phyloP scores from a whole-genome alignment of 2,329 filamentous ascomycete genomes.

The Penicillium sp. region DNA sequence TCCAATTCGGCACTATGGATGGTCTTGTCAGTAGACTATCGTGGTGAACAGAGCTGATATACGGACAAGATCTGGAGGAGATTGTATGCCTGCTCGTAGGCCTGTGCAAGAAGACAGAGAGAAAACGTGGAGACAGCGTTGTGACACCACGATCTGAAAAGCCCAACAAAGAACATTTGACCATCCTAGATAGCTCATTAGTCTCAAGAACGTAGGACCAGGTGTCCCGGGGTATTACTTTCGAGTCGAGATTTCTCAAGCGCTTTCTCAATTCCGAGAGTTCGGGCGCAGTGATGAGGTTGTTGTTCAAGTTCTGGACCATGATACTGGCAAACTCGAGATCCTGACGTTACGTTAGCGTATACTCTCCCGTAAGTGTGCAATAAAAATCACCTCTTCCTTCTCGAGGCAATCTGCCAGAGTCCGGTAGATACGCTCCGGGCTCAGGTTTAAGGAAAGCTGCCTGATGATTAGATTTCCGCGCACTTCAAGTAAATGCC shows the following conservation, averaged over 20 bases:
- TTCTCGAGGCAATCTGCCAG: conserved; percentile 95
- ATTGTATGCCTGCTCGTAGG: conserved; percentile 97
- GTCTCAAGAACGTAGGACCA: not conserved
- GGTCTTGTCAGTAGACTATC: conserved; percentile 24
- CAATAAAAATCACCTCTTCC: conserved; percentile 60
- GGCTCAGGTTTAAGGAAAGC: conserved; percentile 85
- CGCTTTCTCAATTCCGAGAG: conserved; percentile 86
- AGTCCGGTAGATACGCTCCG: conserved; percentile 92
- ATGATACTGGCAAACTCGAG: conserved; percentile 99
- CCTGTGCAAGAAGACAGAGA: conserved; percentile 88
- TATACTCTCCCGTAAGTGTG: not conserved
- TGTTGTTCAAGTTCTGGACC: conserved; percentile 99
- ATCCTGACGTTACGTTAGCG: conserved; percentile 52
- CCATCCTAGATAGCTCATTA: conserved; percentile 63
- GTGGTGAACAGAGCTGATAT: not conserved
- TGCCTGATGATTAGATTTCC: conserved; percentile 97
- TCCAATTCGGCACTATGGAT: conserved; percentile 80
- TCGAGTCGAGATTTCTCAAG: conserved; percentile 84
- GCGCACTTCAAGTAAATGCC: conserved; percentile 82
- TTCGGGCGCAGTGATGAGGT: conserved; percentile 95
- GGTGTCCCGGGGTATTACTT: conserved; percentile 47
- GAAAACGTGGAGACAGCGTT: conserved; percentile 98
- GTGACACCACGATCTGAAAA: conserved; percentile 97
- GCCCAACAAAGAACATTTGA: conserved; percentile 87
- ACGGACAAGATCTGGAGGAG: conserved; percentile 88